These are phyloP conservation scores for Globisporangium viniferum DNA, from an alignment of 352 stramenopile species.

Conservation along the genomic window DNA sequence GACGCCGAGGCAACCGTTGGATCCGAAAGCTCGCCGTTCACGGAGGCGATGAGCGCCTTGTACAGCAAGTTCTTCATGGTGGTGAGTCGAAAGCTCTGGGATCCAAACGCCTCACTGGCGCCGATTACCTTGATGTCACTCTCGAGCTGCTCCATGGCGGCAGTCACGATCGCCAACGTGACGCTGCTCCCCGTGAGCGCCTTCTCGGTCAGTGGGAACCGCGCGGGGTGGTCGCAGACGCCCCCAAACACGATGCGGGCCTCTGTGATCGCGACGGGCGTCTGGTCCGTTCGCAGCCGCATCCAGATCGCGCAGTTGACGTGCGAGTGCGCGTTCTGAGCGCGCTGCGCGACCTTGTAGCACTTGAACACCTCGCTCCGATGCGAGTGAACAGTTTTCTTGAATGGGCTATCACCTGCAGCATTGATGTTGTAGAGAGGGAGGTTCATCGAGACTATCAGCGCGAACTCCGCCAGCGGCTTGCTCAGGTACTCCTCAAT, in stretches of 20 bases:
- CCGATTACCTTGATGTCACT: conserved; percentile 79
- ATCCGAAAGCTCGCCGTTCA: conserved; percentile 16
- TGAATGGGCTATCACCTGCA: not conserved
- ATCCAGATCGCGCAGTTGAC: conserved; percentile 50
- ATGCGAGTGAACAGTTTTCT: not conserved
- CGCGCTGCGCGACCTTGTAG: conserved; percentile 51
- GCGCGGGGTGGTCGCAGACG: conserved; percentile 64
- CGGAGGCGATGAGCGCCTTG: conserved; percentile 89
- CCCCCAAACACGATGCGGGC: conserved; percentile 60
- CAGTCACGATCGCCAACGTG: conserved; percentile 64
- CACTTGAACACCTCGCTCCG: conserved; percentile 22
- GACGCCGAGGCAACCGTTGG: conserved; percentile 18
- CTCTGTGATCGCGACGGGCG: conserved; percentile 57
- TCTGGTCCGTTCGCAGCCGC: conserved; percentile 33
- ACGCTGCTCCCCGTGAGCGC: conserved; percentile 82
- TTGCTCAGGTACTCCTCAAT: conserved; percentile 26
- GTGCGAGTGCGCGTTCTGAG: conserved; percentile 52
- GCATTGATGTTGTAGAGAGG: conserved; percentile 28
- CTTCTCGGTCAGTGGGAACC: conserved; percentile 39
- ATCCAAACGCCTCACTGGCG: conserved; percentile 28
- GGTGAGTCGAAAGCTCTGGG: conserved; percentile 18
- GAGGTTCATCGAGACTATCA: conserved; percentile 36
- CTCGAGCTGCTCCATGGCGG: conserved; percentile 73
- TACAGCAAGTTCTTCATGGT: conserved; percentile 85
- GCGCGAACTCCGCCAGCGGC: conserved; percentile 17